phyloP scores from a whole-genome alignment of 192 early-diverging fungal species.

The Chytriomyces hyalinus region DNA sequence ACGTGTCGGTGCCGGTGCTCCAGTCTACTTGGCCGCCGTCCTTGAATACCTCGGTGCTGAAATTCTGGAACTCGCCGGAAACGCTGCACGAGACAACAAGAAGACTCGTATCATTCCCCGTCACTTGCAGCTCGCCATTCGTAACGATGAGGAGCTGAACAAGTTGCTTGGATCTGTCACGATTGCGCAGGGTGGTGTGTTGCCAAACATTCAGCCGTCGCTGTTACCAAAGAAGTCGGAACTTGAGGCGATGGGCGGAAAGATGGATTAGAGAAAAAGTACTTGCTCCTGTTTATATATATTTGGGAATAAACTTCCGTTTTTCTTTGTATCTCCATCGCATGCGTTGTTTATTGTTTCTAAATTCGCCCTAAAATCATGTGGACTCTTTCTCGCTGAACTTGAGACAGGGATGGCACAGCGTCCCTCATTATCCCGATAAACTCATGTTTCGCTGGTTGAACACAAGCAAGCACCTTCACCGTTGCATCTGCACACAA shows the following conservation, averaged over 20 bases:
- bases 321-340: too few relatives aligned
- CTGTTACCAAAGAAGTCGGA: constrained; percentile 1
- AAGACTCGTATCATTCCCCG: constrained; percentile 93
- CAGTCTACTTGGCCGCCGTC: constrained; percentile 94
- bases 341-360: too few relatives aligned
- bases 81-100: constrained; percentile 93
- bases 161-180: constrained; percentile 88
- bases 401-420: too few relatives aligned
- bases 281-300: too few relatives aligned
- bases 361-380: too few relatives aligned
- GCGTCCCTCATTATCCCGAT: too few relatives aligned
- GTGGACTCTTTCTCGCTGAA: too few relatives aligned
- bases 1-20: constrained; percentile 86
- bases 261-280: too few relatives aligned
- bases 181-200: constrained; percentile 92
- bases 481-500: too few relatives aligned
- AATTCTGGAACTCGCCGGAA: constrained; percentile 95
- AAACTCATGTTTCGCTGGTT: too few relatives aligned
- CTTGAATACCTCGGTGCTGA: constrained; percentile 96
- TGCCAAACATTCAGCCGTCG: constrained; percentile 50
- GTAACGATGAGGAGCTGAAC: constrained; percentile 96
- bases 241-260: background rate
- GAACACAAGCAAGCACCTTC: too few relatives aligned
- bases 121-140: constrained; percentile 92
- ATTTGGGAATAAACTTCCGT: too few relatives aligned